These are phyloP conservation scores for Immersiporthe knoxdaviesiana DNA, from an alignment of 2,329 filamentous ascomycete species.

Conservation along the genomic window DNA sequence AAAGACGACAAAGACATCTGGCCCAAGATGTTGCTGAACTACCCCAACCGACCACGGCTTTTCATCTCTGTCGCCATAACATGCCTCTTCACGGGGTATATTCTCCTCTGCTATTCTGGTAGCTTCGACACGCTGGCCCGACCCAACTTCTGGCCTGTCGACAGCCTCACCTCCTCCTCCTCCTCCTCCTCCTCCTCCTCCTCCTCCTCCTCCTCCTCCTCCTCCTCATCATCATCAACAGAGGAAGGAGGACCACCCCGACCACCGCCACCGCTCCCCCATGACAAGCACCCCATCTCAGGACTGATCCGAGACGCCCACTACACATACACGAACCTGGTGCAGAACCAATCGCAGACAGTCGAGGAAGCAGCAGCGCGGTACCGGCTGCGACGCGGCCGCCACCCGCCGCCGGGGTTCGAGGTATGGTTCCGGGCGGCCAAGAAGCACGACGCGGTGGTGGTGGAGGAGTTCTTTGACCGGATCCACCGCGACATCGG, in stretches of 20 bases:
- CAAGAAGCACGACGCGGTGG: slow-evolving; percentile 44
- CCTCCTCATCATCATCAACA: not conserved
- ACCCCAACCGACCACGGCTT: slow-evolving; percentile 1
- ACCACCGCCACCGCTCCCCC: not conserved
- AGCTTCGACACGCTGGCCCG: not conserved
- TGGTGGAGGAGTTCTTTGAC: slow-evolving; percentile 55
- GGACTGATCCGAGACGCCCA: slow-evolving; percentile 47
- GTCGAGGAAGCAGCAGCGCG: slow-evolving; percentile 49
- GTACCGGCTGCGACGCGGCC: slow-evolving; percentile 50
- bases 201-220: not conserved
- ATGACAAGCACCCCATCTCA: slow-evolving; percentile 48
- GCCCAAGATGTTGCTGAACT: slow-evolving; percentile 3
- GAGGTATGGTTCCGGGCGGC: slow-evolving; percentile 52
- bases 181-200: not conserved
- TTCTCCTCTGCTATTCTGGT: not conserved
- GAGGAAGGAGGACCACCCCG: not conserved
- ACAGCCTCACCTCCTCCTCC: not conserved
- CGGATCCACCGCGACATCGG: slow-evolving; percentile 56
- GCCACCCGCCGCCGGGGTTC: slow-evolving; percentile 54
- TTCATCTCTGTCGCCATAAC: not conserved
- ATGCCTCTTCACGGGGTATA: not conserved
- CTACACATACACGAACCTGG: slow-evolving; percentile 41
- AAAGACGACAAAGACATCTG: not conserved
- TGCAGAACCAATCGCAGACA: slow-evolving; percentile 46
- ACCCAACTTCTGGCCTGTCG: not conserved